These are phyloP conservation scores for Gossypium raimondii DNA, from an alignment of 345 rosid genomes.

Conservation along the genomic window DNA sequence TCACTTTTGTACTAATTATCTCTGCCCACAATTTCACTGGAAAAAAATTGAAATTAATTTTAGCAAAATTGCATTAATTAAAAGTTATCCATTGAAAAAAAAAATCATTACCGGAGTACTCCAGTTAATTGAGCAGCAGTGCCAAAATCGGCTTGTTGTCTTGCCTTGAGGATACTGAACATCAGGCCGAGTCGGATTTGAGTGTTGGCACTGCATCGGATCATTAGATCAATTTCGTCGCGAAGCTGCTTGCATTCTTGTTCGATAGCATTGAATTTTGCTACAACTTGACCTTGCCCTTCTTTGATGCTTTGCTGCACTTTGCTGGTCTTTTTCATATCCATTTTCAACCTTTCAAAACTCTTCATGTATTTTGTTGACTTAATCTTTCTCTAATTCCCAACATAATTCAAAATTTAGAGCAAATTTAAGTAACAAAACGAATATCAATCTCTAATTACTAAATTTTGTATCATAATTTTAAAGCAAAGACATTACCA, in stretches of 20 bases:
- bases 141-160: neutral
- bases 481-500: too few relatives aligned
- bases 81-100: neutral
- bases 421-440: too few relatives aligned
- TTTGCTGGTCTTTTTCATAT: slow-evolving; percentile 14
- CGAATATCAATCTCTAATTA: too few relatives aligned
- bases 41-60: neutral
- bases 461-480: too few relatives aligned
- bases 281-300: slow-evolving; percentile 1
- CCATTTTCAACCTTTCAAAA: neutral
- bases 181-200: neutral
- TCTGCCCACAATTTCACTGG: neutral
- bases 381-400: neutral
- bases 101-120: neutral
- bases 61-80: neutral
- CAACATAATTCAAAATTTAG: neutral
- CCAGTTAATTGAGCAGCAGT: neutral
- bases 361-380: neutral
- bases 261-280: neutral
- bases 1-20: neutral
- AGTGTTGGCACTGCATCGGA: neutral
- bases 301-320: slow-evolving; percentile 1
- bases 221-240: neutral
- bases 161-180: slow-evolving; percentile 11
- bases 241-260: neutral